Evolutionary conservation across 1,139 yeast genomes (phyloP).

Genomic region (Geotrichum carabidarum): DNA sequence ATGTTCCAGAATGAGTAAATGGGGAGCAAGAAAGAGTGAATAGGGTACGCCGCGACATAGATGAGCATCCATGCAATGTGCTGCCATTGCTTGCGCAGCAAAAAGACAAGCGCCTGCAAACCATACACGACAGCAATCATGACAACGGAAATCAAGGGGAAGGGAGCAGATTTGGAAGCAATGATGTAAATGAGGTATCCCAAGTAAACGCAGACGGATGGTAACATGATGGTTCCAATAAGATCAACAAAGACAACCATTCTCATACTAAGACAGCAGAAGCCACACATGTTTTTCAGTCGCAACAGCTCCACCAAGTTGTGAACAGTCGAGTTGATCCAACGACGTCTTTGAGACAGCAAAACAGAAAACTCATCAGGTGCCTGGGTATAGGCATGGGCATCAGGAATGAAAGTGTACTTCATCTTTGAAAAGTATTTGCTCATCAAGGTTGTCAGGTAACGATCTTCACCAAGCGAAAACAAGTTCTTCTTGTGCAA

Average conservation of each 20-base stretch:
- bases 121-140: conserved; percentile 42
- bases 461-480: conserved; percentile 43
- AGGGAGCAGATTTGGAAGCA: conserved; percentile 30
- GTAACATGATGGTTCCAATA: conserved; percentile 41
- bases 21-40: conserved; percentile 40
- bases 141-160: conserved; percentile 40
- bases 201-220: conserved; percentile 41
- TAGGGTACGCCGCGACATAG: conserved; percentile 40
- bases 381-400: conserved; percentile 41
- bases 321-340: conserved; percentile 46
- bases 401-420: conserved; percentile 41
- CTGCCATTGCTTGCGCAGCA: conserved; percentile 42
- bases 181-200: conserved; percentile 39
- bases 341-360: conserved; percentile 43
- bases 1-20: conserved; percentile 43
- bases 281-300: conserved; percentile 42
- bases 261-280: conserved; percentile 44
- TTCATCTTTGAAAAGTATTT: conserved; percentile 39
- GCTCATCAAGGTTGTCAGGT: conserved; percentile 40
- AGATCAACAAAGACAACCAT: conserved; percentile 41
- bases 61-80: conserved; percentile 46
- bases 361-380: conserved; percentile 43
- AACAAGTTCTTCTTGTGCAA: conserved; percentile 42
- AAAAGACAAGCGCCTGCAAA: conserved; percentile 39
- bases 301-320: conserved; percentile 41